Conservation (phyloP, 73 alveolate genomes). For the Stentor roeselii region DNA sequence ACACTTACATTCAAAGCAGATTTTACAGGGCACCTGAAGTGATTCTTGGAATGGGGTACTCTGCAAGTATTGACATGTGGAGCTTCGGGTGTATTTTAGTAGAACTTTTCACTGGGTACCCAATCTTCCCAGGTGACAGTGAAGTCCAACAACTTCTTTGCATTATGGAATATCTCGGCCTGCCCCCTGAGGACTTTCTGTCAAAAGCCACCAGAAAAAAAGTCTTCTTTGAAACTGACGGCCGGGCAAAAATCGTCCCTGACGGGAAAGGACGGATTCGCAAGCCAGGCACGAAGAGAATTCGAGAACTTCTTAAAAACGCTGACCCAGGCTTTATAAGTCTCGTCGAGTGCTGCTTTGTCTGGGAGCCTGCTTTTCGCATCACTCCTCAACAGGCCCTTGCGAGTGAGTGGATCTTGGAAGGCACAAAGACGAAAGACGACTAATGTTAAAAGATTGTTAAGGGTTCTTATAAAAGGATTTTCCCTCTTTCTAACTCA, state of each 20-base stretch:
- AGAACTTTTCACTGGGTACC: conserved; percentile 33
- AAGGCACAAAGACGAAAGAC: too few relatives aligned
- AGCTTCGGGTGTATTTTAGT: conserved; percentile 76
- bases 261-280: background rate
- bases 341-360: conserved; percentile 62
- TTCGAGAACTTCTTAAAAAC: background rate
- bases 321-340: conserved; percentile 26
- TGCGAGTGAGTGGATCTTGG: background rate
- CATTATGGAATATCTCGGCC: conserved; percentile 24
- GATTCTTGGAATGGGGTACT: conserved; percentile 48
- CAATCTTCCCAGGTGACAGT: conserved; percentile 35
- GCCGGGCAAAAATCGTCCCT: background rate
- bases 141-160: conserved; percentile 33
- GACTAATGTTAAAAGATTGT: too few relatives aligned
- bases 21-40: conserved; percentile 79
- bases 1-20: conserved; percentile 47
- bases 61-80: conserved; percentile 78
- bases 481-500: conserved; percentile 61
- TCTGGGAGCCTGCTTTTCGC: conserved; percentile 81
- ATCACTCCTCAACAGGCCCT: conserved; percentile 69
- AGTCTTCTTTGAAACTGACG: conserved; percentile 4
- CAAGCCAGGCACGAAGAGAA: conserved; percentile 32
- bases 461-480: conserved; percentile 26
- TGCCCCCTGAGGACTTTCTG: background rate
- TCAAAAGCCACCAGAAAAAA: conserved; percentile 5